Evolutionary conservation across 139 green algal species (phyloP).

Genomic region (Tetraselmis striata): DNA sequence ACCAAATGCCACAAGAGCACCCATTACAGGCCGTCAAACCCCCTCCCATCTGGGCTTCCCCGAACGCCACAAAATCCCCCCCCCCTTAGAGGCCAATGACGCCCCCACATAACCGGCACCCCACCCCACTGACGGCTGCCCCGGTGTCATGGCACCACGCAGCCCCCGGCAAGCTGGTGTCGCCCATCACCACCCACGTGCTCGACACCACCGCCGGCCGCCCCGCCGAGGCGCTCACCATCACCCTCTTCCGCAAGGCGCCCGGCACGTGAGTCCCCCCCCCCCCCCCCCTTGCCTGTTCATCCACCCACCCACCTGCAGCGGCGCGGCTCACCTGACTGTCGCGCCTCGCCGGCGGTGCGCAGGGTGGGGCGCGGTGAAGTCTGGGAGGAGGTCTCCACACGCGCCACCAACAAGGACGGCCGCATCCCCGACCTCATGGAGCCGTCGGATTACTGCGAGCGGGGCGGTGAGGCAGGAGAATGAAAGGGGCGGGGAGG

Average conservation of each 20-base stretch:
- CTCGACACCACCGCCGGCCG: conserved; percentile 74
- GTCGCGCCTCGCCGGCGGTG: not conserved
- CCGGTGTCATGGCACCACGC: not conserved
- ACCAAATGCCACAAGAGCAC: no score
- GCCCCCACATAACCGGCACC: not conserved
- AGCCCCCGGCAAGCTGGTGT: conserved; percentile 20
- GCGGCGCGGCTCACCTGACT: not conserved
- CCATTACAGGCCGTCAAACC: no score
- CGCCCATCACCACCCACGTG: conserved; percentile 92
- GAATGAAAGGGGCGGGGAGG: no score
- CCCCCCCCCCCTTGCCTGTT: no score
- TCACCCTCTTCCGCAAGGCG: conserved; percentile 53
- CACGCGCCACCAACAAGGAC: conserved; percentile 68
- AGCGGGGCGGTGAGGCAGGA: no score
- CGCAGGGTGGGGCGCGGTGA: not conserved
- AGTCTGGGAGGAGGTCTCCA: conserved; percentile 41
- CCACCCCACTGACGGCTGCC: not conserved
- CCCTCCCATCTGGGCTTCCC: no score
- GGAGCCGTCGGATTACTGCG: not conserved
- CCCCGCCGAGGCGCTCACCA: conserved; percentile 64
- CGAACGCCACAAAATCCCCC: no score
- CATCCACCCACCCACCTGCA: no score
- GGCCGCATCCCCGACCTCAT: conserved; percentile 40
- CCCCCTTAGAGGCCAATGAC: no score
- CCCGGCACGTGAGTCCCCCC: conserved; percentile 7